Percentiles rank a stretch among this genome's conserved stretches.
phyloP scores from a whole-genome alignment of 192 early-diverging fungal genomes.

The Rhizophagus prolifer region DNA sequence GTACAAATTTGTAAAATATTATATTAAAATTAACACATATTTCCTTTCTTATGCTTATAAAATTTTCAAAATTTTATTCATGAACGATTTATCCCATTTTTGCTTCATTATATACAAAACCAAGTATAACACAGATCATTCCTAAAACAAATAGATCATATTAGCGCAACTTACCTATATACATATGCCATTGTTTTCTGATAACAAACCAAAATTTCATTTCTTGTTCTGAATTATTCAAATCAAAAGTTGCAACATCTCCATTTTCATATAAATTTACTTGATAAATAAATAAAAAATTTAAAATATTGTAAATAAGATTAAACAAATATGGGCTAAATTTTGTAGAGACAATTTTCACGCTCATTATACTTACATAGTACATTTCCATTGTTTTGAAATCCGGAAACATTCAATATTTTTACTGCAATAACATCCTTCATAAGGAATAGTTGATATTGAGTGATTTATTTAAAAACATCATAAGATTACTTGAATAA shows the following conservation, averaged over 20 bases:
- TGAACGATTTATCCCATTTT: neutral
- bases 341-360: too few species aligned
- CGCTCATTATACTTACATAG: conserved; percentile 1
- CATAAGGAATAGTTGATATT: neutral
- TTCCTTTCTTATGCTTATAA: too few species aligned
- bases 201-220: conserved; percentile 19
- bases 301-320: neutral
- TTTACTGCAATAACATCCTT: conserved; percentile 22
- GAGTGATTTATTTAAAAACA: neutral
- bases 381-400: neutral
- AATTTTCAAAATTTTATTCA: too few species aligned
- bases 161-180: conserved; percentile 8
- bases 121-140: neutral
- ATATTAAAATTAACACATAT: too few species aligned
- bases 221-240: conserved; percentile 20
- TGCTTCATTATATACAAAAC: neutral
- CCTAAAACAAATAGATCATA: neutral
- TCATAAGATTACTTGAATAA: too few species aligned
- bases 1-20: too few species aligned
- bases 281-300: conserved; percentile 1
- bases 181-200: conserved; percentile 17
- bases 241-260: conserved; percentile 6
- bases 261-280: conserved; percentile 14
- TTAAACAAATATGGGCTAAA: neutral
- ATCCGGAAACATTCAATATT: conserved; percentile 17